phyloP scores from a whole-genome alignment of 106 monocot genomes.

The Dendrobium huoshanense region DNA sequence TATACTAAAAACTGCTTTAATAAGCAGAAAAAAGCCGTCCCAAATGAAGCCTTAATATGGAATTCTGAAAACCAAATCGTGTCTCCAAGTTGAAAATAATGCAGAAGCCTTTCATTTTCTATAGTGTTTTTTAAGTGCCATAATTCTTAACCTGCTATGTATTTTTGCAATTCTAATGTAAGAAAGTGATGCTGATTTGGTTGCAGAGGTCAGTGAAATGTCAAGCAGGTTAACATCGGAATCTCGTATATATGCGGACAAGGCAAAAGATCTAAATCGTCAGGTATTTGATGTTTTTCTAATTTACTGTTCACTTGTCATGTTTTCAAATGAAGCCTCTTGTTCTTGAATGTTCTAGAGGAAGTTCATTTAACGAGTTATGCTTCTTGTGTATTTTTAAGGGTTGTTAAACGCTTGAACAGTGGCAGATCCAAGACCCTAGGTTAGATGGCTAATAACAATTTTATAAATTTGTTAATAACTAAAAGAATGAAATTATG shows the following conservation, averaged over 20 bases:
- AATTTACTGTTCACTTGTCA: not conserved
- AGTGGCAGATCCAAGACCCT: not conserved
- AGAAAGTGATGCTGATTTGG: not conserved
- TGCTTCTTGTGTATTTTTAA: not conserved
- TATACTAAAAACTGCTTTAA: too few species aligned
- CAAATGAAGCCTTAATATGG: not conserved
- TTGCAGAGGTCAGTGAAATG: conserved; percentile 96
- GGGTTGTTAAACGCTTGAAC: not conserved
- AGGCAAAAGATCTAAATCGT: conserved; percentile 92
- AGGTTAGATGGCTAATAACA: not conserved
- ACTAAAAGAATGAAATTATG: not conserved
- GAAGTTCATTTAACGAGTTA: not conserved
- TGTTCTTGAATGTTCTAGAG: not conserved
- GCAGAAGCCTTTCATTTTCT: not conserved
- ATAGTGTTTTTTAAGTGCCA: not conserved
- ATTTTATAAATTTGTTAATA: not conserved
- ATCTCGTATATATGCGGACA: conserved; percentile 89
- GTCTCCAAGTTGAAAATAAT: not conserved
- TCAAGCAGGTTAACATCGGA: conserved; percentile 93
- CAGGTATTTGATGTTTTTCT: conserved; percentile 38
- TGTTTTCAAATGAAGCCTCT: not conserved
- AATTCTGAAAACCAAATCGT: not conserved
- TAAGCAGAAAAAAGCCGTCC: too few species aligned
- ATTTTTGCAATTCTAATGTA: not conserved
- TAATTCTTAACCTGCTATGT: not conserved